phyloP scores from a whole-genome alignment of 805 yeast genomes.

The Spathaspora passalidarum region DNA sequence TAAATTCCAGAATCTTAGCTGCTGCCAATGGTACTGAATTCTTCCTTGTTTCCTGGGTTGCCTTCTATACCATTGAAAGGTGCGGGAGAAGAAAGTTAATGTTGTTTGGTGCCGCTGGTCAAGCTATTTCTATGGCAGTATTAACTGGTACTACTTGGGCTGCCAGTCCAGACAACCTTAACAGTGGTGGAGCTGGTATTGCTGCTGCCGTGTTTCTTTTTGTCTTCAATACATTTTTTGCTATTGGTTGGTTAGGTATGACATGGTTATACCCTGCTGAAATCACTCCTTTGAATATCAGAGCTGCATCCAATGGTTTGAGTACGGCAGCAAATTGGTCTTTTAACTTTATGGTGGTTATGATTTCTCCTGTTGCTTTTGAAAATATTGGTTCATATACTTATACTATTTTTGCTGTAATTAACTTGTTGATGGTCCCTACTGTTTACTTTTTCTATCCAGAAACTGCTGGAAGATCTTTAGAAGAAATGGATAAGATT shows the following conservation, averaged over 20 bases:
- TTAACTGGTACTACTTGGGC: constrained; percentile 29
- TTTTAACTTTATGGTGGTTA: constrained; percentile 42
- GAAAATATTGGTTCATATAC: constrained; percentile 37
- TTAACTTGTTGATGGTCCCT: constrained; percentile 37
- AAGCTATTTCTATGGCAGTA: constrained; percentile 43
- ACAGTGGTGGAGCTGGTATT: no score
- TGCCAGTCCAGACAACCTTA: constrained; percentile 20
- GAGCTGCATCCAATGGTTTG: constrained; percentile 43
- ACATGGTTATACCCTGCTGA: constrained; percentile 50
- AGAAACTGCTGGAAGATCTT: constrained; percentile 43
- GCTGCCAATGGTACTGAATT: constrained; percentile 63
- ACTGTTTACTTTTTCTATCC: constrained; percentile 44
- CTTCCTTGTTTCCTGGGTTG: constrained; percentile 48
- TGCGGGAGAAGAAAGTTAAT: constrained; percentile 46
- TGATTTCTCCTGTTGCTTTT: constrained; percentile 45
- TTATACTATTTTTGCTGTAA: constrained; percentile 39
- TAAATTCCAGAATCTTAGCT: constrained; percentile 58
- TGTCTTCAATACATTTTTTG: constrained; percentile 43
- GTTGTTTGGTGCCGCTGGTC: constrained; percentile 42
- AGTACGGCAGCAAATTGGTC: constrained; percentile 47
- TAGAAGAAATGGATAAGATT: constrained; percentile 47
- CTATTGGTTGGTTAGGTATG: constrained; percentile 42
- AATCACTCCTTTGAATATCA: constrained; percentile 44
- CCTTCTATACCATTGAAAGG: constrained; percentile 41
- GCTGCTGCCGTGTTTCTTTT: constrained; percentile 47